Evolutionary conservation across 1,284 basidiomycete genomes (phyloP).

Genomic region (Exsudoporus floridanus): DNA sequence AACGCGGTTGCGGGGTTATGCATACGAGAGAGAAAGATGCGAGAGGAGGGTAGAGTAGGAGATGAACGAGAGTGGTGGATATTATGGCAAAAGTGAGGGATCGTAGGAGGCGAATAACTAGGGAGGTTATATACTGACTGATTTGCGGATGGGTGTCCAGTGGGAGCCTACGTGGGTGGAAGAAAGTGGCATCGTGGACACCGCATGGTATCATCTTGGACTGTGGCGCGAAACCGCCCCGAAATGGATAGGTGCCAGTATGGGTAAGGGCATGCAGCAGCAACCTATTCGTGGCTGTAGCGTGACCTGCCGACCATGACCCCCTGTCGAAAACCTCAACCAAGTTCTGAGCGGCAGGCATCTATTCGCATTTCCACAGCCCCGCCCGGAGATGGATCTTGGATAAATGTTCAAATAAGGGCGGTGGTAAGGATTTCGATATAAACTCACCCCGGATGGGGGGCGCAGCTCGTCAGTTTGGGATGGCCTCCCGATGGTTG

Average conservation of each 20-base stretch:
- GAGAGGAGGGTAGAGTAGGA: neutral
- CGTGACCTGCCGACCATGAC: slow-evolving; percentile 18
- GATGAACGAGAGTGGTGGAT: slow-evolving; percentile 23
- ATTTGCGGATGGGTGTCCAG: slow-evolving; percentile 27
- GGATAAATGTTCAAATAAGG: slow-evolving; percentile 10
- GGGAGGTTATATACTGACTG: slow-evolving; percentile 35
- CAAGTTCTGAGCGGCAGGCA: slow-evolving; percentile 20
- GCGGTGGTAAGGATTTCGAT: slow-evolving; percentile 19
- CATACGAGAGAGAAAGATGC: slow-evolving; percentile 19
- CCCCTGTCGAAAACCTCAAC: slow-evolving; percentile 18
- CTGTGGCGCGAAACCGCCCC: slow-evolving; percentile 34
- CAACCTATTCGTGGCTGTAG: slow-evolving; percentile 13
- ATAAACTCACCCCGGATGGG: slow-evolving; percentile 23
- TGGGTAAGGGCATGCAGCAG: slow-evolving; percentile 33
- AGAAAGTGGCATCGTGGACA: slow-evolving; percentile 36
- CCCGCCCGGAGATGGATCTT: slow-evolving; percentile 26
- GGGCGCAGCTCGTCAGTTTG: slow-evolving; percentile 9
- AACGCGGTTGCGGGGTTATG: slow-evolving; percentile 34
- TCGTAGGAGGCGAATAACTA: slow-evolving; percentile 11
- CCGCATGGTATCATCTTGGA: slow-evolving; percentile 33
- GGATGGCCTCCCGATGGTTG: slow-evolving; percentile 22
- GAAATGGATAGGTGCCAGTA: slow-evolving; percentile 29
- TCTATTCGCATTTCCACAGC: slow-evolving; percentile 32
- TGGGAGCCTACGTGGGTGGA: slow-evolving; percentile 26
- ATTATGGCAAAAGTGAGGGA: slow-evolving; percentile 15